Evolutionary conservation across 768 basidiomycete genomes (phyloP), one percentile per base, ranked within the genome.

Genomic region (Lentinula aciculospora): DNA sequence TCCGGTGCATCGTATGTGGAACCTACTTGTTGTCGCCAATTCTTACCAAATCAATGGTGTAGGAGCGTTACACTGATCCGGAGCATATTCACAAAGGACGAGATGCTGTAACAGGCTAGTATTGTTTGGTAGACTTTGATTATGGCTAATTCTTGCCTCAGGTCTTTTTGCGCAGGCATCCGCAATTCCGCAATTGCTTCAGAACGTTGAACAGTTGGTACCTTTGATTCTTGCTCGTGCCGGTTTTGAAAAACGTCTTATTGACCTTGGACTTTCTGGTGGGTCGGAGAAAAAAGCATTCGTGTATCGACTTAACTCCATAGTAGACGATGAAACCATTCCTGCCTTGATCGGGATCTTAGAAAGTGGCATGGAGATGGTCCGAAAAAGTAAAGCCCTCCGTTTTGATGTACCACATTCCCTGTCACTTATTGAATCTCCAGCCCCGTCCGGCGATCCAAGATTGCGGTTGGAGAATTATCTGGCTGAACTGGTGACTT

Each of bases 381-480:
- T 88, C 17, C 81, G 80, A 61, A 72, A 78, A 71, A 80, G 89
- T 85, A 61, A 21, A 34, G 61, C 23, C 31, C 39, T 32, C 19
- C n/a, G n/a, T 27, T 7, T 44, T 25, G 9, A 2, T 40, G 32
- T 23, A 39, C 36, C 32, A 8, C 8, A 1, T 5, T 23, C 34
- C 1, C 29, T 23, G 60, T 59, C 2, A 36, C 34, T 37, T 15
- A 15, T 61, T 10, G 25, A 42, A 29, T 56, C n/a, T 31, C 19
- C 6, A 53, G 51, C 54, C 44, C 28, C 44, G 90, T 88, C 80
- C 29, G 92, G 93, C 2, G 96, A 98, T 69, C 75, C 86, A 2
- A 81, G 84, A 44, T 73, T 92, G 49, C 82, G 89, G 47, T 72
- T 98, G 29, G 95, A 99, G 68, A 94, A 89, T 63, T 92, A 86